Conservation (phyloP, 2,329 filamentous ascomycete genomes). For the Ceratocystis diversiconidia region DNA sequence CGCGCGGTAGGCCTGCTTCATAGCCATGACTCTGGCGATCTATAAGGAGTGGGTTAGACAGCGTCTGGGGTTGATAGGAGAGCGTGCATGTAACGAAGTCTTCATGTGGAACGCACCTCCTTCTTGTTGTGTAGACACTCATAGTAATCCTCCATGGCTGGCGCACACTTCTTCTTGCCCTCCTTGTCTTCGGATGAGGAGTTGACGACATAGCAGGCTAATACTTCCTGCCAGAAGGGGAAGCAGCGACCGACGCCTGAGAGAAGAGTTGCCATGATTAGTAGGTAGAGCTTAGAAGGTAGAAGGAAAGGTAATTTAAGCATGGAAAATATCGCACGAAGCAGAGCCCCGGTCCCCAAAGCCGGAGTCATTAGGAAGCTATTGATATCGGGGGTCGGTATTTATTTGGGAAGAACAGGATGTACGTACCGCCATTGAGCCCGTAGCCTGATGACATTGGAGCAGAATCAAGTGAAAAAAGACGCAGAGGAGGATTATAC, state of each 20-base stretch:
- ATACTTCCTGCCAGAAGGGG: constrained; percentile 98
- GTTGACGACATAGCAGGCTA: constrained; percentile 97
- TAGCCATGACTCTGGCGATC: constrained; percentile 61
- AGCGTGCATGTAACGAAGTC: too few relatives aligned
- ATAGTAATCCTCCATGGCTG: constrained; percentile 88
- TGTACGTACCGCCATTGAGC: constrained; percentile 53
- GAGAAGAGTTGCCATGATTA: constrained; percentile 8
- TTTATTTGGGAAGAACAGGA: neutral
- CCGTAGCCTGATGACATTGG: constrained; percentile 72
- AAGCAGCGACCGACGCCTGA: constrained; percentile 68
- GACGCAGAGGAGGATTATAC: neutral
- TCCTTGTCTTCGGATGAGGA: constrained; percentile 61
- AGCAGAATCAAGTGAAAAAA: constrained; percentile 7
- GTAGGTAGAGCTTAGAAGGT: neutral
- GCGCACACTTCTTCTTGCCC: constrained; percentile 76
- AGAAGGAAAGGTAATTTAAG: neutral
- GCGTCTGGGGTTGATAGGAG: neutral
- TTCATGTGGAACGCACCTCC: constrained; percentile 52
- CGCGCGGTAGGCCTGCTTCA: constrained; percentile 78
- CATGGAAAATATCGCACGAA: neutral
- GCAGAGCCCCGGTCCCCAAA: neutral
- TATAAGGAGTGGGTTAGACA: constrained; percentile 26
- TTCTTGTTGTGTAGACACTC: constrained; percentile 98
- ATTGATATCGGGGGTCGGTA: neutral
- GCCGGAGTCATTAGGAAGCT: neutral